Evolutionary conservation across 2,329 filamentous ascomycete species (phyloP).

Genomic region (Microcera coccophila): DNA sequence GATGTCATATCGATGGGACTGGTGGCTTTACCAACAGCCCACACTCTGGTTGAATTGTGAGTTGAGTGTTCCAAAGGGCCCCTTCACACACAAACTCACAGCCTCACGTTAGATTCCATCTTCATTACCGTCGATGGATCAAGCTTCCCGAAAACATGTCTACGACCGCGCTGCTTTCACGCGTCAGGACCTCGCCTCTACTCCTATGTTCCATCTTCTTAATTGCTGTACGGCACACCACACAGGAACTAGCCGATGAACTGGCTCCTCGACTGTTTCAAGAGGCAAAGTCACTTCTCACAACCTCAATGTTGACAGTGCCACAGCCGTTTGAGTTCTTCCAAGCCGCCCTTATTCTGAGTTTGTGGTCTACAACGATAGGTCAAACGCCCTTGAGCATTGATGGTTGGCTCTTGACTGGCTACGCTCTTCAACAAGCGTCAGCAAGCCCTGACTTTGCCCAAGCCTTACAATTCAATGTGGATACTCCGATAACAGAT

Average conservation of each 20-base stretch:
- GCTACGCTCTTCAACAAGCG: conserved; percentile 25
- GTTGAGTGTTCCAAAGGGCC: not conserved
- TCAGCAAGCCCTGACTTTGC: conserved; percentile 20
- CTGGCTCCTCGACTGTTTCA: conserved; percentile 22
- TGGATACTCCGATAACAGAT: not conserved
- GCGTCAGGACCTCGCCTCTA: conserved; percentile 14
- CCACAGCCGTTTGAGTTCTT: conserved; percentile 22
- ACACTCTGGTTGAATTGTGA: conserved; percentile 20
- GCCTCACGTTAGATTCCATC: conserved; percentile 20
- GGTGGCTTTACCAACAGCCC: conserved; percentile 13
- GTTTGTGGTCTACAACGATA: conserved; percentile 28
- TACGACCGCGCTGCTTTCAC: conserved; percentile 7
- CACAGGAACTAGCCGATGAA: conserved; percentile 18
- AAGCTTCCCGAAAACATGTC: conserved; percentile 18
- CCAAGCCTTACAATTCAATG: not conserved
- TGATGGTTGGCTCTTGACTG: conserved; percentile 26
- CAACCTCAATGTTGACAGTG: conserved; percentile 10
- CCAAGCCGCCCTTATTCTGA: conserved; percentile 23
- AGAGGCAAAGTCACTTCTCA: conserved; percentile 21
- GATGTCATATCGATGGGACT: conserved; percentile 23
- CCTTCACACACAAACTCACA: no score
- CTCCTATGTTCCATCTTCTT: conserved; percentile 25
- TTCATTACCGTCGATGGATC: conserved; percentile 28
- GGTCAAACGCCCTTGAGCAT: conserved; percentile 26
- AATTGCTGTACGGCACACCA: conserved; percentile 25